Base-by-base conservation (phyloP, 1,284 basidiomycete species). In the Sanghuangporus sanghuang region DNA sequence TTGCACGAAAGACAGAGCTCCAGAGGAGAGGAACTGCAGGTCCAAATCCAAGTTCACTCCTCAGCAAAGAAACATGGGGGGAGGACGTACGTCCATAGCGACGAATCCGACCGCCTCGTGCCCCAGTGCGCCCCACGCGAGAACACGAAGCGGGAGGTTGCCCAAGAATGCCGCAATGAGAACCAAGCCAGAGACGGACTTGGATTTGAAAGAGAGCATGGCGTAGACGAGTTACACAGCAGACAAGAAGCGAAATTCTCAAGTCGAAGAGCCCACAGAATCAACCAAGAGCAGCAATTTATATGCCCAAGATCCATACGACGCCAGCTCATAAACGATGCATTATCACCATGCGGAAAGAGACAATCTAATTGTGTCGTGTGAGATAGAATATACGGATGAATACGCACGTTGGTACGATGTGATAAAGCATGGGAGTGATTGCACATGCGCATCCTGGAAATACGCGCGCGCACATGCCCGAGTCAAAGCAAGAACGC, bases 1-100 rank as follows among this genome's bases (percentile, higher is more conserved):
- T 58, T 80, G 70, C 2, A 83, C 81, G 62, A 79, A 80, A 1
- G 75, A 71, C 5, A 80, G 72, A 1, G 81, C 75, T 16, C 78
- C 78, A 1, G 79, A 74, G 23, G 74, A 73, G 35, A 82, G 72
- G 68, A 82, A 82, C 79, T 82, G 5, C 58, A 6, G 35, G 64
- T 62, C 39, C 9, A 14, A 11, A 36, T 21, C 18, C 4, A 18
- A 60, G 18, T 38, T 12, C 32, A 35, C 12, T 23, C 36, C 64
- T 54, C n/a, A n/a, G n/a, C n/a, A n/a, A 59, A 50, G 27, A 44
- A n/a, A 16, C 48, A 2, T 46, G 23, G 49, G 2, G 9, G 48
- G 48, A 40, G 44, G 8, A 63, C 54, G 53, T 23, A 64, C 60
- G 21, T 38, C 27, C 52, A 66, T 61, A 36, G 62, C 53, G 35